Percentiles rank a stretch among this genome's conserved stretches.
Conservation (phyloP, 345 rosid genomes). For the Syzygium oleosum region DNA sequence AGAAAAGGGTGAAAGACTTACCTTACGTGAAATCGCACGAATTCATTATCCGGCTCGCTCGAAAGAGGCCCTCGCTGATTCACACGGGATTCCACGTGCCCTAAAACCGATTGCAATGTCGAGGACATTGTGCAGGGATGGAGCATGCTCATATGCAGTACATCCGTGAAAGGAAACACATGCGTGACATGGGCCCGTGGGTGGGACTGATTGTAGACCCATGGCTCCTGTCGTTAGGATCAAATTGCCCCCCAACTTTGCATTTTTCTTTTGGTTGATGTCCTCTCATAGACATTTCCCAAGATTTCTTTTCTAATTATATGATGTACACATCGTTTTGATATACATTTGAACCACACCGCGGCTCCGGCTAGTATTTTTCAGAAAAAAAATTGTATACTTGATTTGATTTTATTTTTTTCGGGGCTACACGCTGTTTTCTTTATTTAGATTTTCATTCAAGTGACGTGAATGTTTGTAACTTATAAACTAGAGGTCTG, state of each 20-base stretch:
- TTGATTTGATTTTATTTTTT: background rate
- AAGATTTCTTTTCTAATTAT: background rate
- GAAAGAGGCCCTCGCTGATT: background rate
- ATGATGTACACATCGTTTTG: background rate
- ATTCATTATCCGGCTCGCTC: background rate
- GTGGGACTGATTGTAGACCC: background rate
- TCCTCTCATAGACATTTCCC: background rate
- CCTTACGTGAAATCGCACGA: background rate
- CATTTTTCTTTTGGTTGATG: background rate
- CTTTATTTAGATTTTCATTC: background rate
- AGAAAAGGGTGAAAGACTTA: background rate
- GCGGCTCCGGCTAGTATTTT: background rate
- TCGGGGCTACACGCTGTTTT: background rate
- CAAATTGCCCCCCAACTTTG: background rate
- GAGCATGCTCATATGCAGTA: background rate
- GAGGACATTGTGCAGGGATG: background rate
- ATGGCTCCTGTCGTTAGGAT: background rate
- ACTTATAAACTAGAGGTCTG: background rate
- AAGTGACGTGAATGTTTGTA: background rate
- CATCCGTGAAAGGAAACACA: background rate
- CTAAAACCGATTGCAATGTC: background rate
- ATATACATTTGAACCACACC: background rate
- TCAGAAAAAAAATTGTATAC: rapidly evolving
- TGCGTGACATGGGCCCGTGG: background rate
- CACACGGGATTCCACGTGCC: background rate